Conservation (phyloP, 2,329 filamentous ascomycete species). For the Aspergillus sp. region DNA sequence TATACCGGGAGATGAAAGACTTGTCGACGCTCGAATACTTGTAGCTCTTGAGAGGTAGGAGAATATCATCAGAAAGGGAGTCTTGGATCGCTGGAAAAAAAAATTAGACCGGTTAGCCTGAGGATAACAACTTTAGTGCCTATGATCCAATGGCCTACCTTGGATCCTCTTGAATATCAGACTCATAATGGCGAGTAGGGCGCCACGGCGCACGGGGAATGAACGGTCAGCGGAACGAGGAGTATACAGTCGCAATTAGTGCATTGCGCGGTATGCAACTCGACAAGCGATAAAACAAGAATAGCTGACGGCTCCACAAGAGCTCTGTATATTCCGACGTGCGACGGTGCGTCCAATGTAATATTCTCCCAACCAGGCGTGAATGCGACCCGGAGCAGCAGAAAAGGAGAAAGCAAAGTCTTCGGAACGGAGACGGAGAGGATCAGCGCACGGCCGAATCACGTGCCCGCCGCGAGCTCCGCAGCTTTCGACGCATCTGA, state of each 20-base stretch:
- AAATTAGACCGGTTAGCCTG: conserved; percentile 4
- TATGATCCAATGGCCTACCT: conserved; percentile 26
- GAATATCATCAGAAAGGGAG: conserved; percentile 79
- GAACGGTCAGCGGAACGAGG: neutral
- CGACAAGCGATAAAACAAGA: neutral
- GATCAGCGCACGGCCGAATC: conserved; percentile 9
- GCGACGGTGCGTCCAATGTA: neutral
- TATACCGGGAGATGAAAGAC: conserved; percentile 87
- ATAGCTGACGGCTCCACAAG: neutral
- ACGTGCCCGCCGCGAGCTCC: conserved; percentile 15
- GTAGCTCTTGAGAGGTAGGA: conserved; percentile 89
- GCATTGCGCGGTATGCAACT: conserved; percentile 13
- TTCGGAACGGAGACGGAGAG: conserved; percentile 2
- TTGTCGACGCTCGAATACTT: conserved; percentile 98
- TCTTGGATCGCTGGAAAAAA: conserved; percentile 42
- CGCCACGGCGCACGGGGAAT: neutral
- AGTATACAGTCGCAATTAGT: conserved; percentile 2
- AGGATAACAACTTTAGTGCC: neutral
- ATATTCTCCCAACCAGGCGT: no score
- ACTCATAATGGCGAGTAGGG: conserved; percentile 22
- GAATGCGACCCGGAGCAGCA: no score
- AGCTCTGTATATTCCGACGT: neutral
- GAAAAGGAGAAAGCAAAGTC: conserved; percentile 4
- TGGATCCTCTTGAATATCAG: conserved; percentile 33
- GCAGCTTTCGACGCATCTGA: conserved; percentile 15